These are phyloP conservation scores for Pleurotus tuber-regium DNA, from an alignment of 768 basidiomycete genomes.

Conservation along the genomic window DNA sequence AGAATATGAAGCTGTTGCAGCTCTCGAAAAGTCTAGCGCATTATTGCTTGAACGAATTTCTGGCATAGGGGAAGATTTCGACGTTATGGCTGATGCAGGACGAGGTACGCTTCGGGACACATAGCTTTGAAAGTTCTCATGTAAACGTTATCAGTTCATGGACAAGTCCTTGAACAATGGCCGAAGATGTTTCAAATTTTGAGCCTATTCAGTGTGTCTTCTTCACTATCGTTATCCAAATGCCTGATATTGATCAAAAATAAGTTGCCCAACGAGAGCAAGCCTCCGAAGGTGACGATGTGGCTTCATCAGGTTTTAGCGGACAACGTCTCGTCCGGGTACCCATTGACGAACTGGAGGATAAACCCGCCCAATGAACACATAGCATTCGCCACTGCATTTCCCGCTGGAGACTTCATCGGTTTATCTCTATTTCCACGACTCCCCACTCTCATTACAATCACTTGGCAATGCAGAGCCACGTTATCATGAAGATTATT, in stretches of 20 bases:
- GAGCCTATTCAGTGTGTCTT: constrained; percentile 60
- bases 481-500: too few species aligned
- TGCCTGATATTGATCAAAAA: too few species aligned
- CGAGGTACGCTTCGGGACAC: constrained; percentile 44
- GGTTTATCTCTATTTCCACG: too few species aligned
- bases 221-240: neutral
- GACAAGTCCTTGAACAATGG: constrained; percentile 78
- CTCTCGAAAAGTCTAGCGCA: constrained; percentile 62
- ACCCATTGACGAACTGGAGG: constrained; percentile 64
- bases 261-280: constrained; percentile 50
- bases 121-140: neutral
- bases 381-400: too few species aligned
- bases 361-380: too few species aligned
- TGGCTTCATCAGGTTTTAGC: constrained; percentile 16
- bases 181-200: constrained; percentile 81
- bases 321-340: constrained; percentile 74
- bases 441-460: too few species aligned
- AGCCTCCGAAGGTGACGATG: constrained; percentile 20
- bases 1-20: constrained; percentile 72
- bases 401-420: too few species aligned
- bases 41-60: constrained; percentile 68
- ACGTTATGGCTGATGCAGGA: constrained; percentile 77
- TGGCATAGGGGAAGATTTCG: constrained; percentile 66
- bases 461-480: too few species aligned
- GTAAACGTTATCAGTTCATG: constrained; percentile 49